Conservation (phyloP, 1,284 basidiomycete species). For the Ceratorhiza oryzae-sativae region DNA sequence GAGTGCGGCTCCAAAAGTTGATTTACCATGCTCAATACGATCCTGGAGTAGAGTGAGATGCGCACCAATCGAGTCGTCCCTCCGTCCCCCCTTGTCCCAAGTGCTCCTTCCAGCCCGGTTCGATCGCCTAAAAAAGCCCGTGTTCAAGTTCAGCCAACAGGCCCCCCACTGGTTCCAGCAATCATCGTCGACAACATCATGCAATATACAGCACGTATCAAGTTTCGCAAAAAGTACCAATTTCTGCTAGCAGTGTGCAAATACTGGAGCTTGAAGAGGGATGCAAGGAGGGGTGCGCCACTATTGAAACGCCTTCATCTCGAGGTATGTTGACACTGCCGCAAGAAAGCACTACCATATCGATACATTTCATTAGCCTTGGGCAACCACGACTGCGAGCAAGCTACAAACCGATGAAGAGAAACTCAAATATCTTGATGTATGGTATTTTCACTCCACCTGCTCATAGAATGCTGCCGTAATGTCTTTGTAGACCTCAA, state of each 20-base stretch:
- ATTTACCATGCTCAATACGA: constrained; percentile 34
- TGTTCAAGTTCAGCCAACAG: constrained; percentile 80
- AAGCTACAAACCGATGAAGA: constrained; percentile 82
- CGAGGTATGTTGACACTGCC: constrained; percentile 58
- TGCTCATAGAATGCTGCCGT: constrained; percentile 1
- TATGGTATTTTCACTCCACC: constrained; percentile 48
- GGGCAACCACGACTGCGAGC: constrained; percentile 81
- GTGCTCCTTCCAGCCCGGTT: constrained; percentile 19
- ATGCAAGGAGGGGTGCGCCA: constrained; percentile 91
- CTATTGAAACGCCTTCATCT: constrained; percentile 92
- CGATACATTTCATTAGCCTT: constrained; percentile 61
- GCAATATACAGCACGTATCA: constrained; percentile 77
- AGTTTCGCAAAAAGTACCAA: constrained; percentile 76
- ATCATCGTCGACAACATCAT: constrained; percentile 78
- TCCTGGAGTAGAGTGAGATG: constrained; percentile 61
- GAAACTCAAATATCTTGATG: constrained; percentile 84
- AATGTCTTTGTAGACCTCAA: constrained; percentile 58
- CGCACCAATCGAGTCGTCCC: constrained; percentile 54
- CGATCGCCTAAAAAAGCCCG: constrained; percentile 68
- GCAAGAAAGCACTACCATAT: neutral
- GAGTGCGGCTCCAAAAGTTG: constrained; percentile 48
- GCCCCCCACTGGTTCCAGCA: constrained; percentile 76
- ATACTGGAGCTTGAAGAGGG: constrained; percentile 98
- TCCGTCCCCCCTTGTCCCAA: constrained; percentile 10
- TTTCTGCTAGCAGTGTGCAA: constrained; percentile 83